A percentile compares a stretch with the other conserved stretches of the same genome.
Conservation (phyloP, 805 yeast species). For the Candida andamanensis region DNA sequence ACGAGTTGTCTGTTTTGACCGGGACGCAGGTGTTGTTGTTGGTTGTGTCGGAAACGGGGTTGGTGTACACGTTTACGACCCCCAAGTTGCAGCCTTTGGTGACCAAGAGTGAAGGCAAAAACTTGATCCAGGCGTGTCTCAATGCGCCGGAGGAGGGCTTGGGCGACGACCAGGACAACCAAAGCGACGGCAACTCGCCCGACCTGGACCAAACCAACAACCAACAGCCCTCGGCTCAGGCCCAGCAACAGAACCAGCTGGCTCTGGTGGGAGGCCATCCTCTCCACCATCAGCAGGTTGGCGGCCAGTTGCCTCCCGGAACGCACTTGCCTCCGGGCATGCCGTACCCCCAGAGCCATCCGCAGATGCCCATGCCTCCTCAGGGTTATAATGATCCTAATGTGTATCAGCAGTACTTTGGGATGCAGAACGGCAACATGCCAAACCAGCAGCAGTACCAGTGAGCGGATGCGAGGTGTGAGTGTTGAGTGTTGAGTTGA, state of each 20-base stretch:
- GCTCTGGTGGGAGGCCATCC: conserved; percentile 14
- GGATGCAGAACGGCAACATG: conserved; percentile 45
- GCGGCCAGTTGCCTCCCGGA: conserved; percentile 30
- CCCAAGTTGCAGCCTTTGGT: conserved; percentile 98
- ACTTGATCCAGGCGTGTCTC: conserved; percentile 91
- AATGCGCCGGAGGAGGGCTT: conserved; percentile 90
- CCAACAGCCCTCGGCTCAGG: conserved; percentile 21
- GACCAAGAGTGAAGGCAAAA: conserved; percentile 95
- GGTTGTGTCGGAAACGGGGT: conserved; percentile 97
- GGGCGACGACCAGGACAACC: conserved; percentile 56
- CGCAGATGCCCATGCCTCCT: conserved; percentile 40
- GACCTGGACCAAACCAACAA: conserved; percentile 38
- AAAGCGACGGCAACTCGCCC: conserved; percentile 44
- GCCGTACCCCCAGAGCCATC: conserved; percentile 36
- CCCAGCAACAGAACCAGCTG: conserved; percentile 15
- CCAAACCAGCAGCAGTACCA: conserved; percentile 54
- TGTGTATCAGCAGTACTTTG: conserved; percentile 62
- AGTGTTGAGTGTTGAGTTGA: no score
- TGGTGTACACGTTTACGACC: conserved; percentile 97
- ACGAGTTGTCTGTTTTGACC: conserved; percentile 90
- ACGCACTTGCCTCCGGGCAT: conserved; percentile 41
- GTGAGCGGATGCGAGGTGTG: no score
- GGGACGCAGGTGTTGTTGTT: conserved; percentile 94
- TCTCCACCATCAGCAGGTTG: conserved; percentile 22
- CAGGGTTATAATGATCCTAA: conserved; percentile 49